phyloP scores from a whole-genome alignment of 2,329 filamentous ascomycete genomes.

The Beauveria sp. region DNA sequence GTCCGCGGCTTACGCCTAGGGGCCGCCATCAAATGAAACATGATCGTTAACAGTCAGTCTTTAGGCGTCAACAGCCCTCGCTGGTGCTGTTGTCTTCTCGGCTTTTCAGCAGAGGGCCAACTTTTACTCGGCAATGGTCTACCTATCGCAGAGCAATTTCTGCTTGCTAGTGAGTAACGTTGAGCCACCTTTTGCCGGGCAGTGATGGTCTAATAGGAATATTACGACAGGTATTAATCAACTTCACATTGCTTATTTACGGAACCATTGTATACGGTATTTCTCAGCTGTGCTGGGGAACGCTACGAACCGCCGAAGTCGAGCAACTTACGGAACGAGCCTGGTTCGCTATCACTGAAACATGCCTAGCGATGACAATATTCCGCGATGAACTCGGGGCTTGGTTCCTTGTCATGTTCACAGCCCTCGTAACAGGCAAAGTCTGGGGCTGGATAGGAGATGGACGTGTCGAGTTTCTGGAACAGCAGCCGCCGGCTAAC shows the following conservation, averaged over 20 bases:
- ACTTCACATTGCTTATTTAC: conserved; percentile 76
- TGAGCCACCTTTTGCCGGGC: neutral
- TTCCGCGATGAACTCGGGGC: conserved; percentile 92
- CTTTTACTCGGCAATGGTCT: conserved; percentile 97
- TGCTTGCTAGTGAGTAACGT: conserved; percentile 70
- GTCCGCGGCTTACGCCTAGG: conserved; percentile 17
- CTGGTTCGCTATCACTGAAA: conserved; percentile 97
- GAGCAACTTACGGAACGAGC: conserved; percentile 96
- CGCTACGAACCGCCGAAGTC: conserved; percentile 84
- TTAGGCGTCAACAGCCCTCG: conserved; percentile 75
- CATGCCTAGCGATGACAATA: conserved; percentile 94
- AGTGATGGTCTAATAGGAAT: neutral
- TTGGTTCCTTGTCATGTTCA: conserved; percentile 96
- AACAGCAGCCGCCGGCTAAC: conserved; percentile 89
- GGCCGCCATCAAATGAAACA: neutral
- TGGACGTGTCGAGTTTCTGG: conserved; percentile 84
- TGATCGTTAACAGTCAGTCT: conserved; percentile 15
- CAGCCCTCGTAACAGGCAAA: conserved; percentile 83
- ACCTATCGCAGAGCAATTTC: conserved; percentile 91
- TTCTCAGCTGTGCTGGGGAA: conserved; percentile 84
- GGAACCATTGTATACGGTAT: conserved; percentile 77
- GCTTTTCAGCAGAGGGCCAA: conserved; percentile 93
- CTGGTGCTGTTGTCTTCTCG: conserved; percentile 74
- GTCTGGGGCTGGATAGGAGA: conserved; percentile 99
- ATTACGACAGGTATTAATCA: conserved; percentile 67